A percentile compares a stretch with the other conserved stretches of the same genome.
Conservation (phyloP, 2,329 filamentous ascomycete species). For the Gaeumannomyces sp. region DNA sequence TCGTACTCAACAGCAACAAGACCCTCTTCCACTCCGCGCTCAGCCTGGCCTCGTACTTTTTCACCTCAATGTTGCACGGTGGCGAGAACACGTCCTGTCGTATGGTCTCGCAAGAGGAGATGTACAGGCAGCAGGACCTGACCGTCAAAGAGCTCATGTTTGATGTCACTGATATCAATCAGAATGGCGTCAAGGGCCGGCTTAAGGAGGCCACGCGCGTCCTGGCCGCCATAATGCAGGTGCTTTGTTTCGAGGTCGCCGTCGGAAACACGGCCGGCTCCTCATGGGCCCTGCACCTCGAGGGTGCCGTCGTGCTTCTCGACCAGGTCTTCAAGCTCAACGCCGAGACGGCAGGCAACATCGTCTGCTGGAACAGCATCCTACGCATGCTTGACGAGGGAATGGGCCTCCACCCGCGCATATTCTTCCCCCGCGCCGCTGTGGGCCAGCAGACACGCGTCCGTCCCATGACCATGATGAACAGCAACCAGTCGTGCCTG, state of each 20-base stretch:
- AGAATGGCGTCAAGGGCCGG: constrained; percentile 20
- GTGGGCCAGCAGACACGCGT: constrained; percentile 1
- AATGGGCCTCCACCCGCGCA: constrained; percentile 10
- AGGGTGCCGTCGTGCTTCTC: constrained; percentile 35
- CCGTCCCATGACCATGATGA: constrained; percentile 17
- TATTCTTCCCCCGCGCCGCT: background rate
- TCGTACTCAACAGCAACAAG: constrained; percentile 49
- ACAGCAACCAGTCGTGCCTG: constrained; percentile 26
- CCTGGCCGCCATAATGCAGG: constrained; percentile 34
- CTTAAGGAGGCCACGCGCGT: constrained; percentile 23
- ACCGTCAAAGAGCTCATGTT: constrained; percentile 21
- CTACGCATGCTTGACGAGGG: constrained; percentile 17
- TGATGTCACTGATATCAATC: constrained; percentile 24
- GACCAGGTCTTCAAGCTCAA: constrained; percentile 26
- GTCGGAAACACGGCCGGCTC: constrained; percentile 27
- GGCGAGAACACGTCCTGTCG: constrained; percentile 14
- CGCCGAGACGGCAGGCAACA: constrained; percentile 9
- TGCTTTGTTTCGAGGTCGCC: constrained; percentile 34
- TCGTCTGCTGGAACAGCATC: constrained; percentile 18
- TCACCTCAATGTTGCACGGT: constrained; percentile 30
- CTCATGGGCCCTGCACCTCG: constrained; percentile 37
- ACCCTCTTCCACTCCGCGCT: constrained; percentile 52
- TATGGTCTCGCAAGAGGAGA: constrained; percentile 15
- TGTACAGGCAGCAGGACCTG: constrained; percentile 25
- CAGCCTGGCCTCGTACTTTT: constrained; percentile 52